Evolutionary conservation across 345 rosid genomes (phyloP).

Genomic region (Crucihimalaya himalaica): DNA sequence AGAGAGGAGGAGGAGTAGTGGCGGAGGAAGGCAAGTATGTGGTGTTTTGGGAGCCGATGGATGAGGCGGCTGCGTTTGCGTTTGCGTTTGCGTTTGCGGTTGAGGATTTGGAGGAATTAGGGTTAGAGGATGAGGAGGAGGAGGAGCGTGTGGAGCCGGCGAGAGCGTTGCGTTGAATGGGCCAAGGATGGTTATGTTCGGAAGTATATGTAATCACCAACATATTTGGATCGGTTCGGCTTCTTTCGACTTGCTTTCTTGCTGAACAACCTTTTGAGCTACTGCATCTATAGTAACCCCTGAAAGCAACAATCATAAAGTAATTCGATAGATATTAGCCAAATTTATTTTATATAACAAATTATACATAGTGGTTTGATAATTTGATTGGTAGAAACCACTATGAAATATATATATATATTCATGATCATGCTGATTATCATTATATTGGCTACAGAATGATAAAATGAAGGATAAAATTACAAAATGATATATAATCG

Average conservation of each 20-base stretch:
- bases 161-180: slow-evolving; percentile 73
- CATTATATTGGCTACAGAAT: not conserved
- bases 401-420: not conserved
- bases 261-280: slow-evolving; percentile 95
- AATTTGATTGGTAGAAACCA: not conserved
- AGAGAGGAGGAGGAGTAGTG: not conserved
- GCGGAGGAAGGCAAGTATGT: slow-evolving; percentile 10
- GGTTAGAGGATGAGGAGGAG: slow-evolving; percentile 32
- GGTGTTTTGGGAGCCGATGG: slow-evolving; percentile 3
- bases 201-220: slow-evolving; percentile 90
- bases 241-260: slow-evolving; percentile 90
- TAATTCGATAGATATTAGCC: not conserved
- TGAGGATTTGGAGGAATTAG: slow-evolving; percentile 14
- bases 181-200: slow-evolving; percentile 95
- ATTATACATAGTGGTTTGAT: not conserved
- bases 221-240: slow-evolving; percentile 92
- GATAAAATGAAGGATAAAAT: not conserved
- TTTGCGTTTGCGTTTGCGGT: slow-evolving; percentile 8
- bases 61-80: not conserved
- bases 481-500: not conserved
- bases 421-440: not conserved
- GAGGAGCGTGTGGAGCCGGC: slow-evolving; percentile 69
- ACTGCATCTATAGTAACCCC: slow-evolving; percentile 93
- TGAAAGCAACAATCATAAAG: slow-evolving; percentile 24
- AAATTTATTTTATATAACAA: not conserved